A percentile compares a stretch with the other conserved stretches of the same genome.
Conservation (phyloP, 768 basidiomycete genomes). For the Panellus pusillus region DNA sequence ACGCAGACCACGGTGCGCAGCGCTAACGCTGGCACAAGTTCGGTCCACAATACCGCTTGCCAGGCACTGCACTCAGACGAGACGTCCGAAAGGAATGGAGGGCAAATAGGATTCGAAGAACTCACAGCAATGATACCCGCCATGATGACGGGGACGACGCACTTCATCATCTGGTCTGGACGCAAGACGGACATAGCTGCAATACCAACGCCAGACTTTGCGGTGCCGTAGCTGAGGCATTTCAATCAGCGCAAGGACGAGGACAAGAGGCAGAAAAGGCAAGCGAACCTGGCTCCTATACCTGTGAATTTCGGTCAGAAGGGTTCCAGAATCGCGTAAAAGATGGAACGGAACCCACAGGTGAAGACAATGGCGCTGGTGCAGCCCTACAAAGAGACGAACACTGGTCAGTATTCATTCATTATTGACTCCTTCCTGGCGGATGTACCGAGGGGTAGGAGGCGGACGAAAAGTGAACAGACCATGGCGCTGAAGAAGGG, state of each 20-base stretch:
- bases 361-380: slow-evolving; percentile 97
- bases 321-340: background rate
- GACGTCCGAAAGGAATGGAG: background rate
- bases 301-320: slow-evolving; percentile 39
- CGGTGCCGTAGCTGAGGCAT: slow-evolving; percentile 85
- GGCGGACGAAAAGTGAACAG: slow-evolving; percentile 28
- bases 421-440: too few relatives aligned
- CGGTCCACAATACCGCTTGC: too few relatives aligned
- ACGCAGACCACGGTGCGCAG: too few relatives aligned
- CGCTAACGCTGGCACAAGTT: too few relatives aligned
- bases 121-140: slow-evolving; percentile 99
- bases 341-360: slow-evolving; percentile 54
- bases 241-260: slow-evolving; percentile 10
- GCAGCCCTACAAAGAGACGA: slow-evolving; percentile 65
- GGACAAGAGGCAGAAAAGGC: slow-evolving; percentile 8
- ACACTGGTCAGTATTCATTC: too few relatives aligned
- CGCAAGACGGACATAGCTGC: slow-evolving; percentile 97
- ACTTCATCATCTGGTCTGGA: slow-evolving; percentile 98
- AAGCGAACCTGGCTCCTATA: slow-evolving; percentile 78
- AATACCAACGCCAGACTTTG: slow-evolving; percentile 97
- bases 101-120: slow-evolving; percentile 20
- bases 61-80: too few relatives aligned
- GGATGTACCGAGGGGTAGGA: background rate
- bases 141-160: slow-evolving; percentile 97
- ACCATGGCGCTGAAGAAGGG: slow-evolving; percentile 99